Evolutionary conservation across 371 early-diverging fungal genomes (phyloP), one percentile per base, ranked within the genome.

Genomic region (Mucor piriformis): DNA sequence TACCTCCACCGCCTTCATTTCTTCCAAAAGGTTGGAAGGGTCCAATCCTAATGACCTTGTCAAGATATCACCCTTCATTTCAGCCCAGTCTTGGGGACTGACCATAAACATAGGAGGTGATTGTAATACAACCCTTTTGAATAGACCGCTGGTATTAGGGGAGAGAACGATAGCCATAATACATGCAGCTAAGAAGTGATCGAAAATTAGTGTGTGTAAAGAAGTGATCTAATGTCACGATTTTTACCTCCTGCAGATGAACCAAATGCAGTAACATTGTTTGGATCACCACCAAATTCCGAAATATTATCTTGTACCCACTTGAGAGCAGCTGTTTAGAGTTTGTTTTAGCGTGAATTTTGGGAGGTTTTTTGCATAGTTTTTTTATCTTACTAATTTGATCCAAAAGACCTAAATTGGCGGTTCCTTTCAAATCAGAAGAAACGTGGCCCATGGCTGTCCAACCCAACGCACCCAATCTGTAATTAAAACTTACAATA

Each of bases 401-500:
- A 62, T 76, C 76, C 6, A 70, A 44, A 18, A 76, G 33, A 2
- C 76, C 76, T 43, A 66, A 52, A 49, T 76, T 76, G 3, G 61
- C 59, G 13, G 61, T 54, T 0, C 58, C 66, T 37, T 69, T 58
- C 5, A 67, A 60, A 3, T 67, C 68, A 15, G 54, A 8, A 6
- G 72, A 67, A 6, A 72, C 15, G 43, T 72, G 72, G 27, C 64
- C 68, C 65, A 72, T 56, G 0, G 65, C 24, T 57, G 69, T 67
- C 63, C 70, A 76, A 0, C 76, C 76, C 2, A 76, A 46, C 0
- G 76, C 66, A 3, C 76, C 72, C 13, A 76, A 49, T 32, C 76
- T 57, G 44, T 76, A 76, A 25, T 76, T 76, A 43, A 76, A 72
- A 21, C 70, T 67, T 0, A 76, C 76, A 23, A 67, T 66, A 29